phyloP scores from a whole-genome alignment of 1,139 yeast species.

The Debaryomycetaceae sp. region DNA sequence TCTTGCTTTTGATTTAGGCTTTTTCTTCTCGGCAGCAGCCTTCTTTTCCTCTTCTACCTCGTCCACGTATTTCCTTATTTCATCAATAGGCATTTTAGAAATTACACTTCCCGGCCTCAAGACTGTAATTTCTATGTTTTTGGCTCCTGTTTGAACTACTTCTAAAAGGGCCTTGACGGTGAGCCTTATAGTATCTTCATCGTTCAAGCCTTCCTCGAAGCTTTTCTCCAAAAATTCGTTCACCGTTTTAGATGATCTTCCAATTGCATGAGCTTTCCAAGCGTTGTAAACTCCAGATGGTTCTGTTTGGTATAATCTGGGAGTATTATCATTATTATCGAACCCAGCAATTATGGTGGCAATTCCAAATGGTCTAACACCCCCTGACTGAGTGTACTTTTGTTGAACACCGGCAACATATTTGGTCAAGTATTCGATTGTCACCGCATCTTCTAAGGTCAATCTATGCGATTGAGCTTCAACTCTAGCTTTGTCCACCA shows the following conservation, averaged over 20 bases:
- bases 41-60: conserved; percentile 90
- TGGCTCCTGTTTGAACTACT: conserved; percentile 97
- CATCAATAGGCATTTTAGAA: conserved; percentile 60
- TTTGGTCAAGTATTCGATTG: conserved; percentile 87
- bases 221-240: conserved; percentile 93
- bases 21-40: conserved; percentile 84
- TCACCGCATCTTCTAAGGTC: conserved; percentile 90
- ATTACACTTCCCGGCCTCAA: conserved; percentile 65
- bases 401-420: conserved; percentile 98
- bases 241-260: conserved; percentile 92
- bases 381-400: conserved; percentile 96
- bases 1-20: conserved; percentile 38
- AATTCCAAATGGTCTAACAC: conserved; percentile 93
- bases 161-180: conserved; percentile 86
- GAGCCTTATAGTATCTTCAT: conserved; percentile 73
- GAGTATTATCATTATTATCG: conserved; percentile 77
- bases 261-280: conserved; percentile 99
- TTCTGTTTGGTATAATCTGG: conserved; percentile 89
- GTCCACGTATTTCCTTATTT: conserved; percentile 53
- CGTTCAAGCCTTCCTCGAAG: conserved; percentile 65
- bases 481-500: conserved; percentile 91
- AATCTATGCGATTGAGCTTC: conserved; percentile 97
- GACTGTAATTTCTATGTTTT: conserved; percentile 89
- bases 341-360: conserved; percentile 95
- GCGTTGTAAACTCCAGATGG: conserved; percentile 97